Percentiles rank a stretch among this genome's conserved stretches.
phyloP scores from a whole-genome alignment of 495 filamentous ascomycete species.

The Geoglossum glabrum region DNA sequence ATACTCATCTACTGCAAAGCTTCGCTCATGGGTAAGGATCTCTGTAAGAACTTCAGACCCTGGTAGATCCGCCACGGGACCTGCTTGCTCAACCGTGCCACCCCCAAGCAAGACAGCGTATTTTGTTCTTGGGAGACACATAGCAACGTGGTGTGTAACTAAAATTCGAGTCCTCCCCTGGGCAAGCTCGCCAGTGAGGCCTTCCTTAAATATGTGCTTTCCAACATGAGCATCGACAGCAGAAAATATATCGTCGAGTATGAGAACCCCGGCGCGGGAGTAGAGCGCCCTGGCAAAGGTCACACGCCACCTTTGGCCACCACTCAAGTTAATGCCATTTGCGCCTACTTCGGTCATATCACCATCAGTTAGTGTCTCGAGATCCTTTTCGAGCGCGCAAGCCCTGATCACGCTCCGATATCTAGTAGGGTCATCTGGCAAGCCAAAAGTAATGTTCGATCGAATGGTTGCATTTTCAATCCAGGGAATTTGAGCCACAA shows the following conservation, averaged over 20 bases:
- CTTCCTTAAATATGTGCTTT: slow-evolving; percentile 53
- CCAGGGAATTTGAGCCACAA: slow-evolving; percentile 69
- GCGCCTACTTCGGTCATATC: slow-evolving; percentile 63
- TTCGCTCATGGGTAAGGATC: slow-evolving; percentile 36
- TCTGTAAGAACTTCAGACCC: slow-evolving; percentile 32
- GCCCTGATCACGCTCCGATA: slow-evolving; percentile 45
- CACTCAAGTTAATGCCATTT: slow-evolving; percentile 68
- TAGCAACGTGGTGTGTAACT: slow-evolving; percentile 62
- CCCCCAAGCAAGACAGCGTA: slow-evolving; percentile 51
- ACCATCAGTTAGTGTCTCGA: slow-evolving; percentile 52
- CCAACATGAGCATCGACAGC: slow-evolving; percentile 51
- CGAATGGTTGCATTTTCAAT: slow-evolving; percentile 65
- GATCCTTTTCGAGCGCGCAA: slow-evolving; percentile 53
- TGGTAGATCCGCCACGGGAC: slow-evolving; percentile 35
- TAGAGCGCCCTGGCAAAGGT: slow-evolving; percentile 64
- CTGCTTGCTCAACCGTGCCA: slow-evolving; percentile 41
- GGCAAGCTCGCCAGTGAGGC: slow-evolving; percentile 47
- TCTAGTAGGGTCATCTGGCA: slow-evolving; percentile 41
- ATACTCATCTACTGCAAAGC: slow-evolving; percentile 15
- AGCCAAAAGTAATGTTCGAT: slow-evolving; percentile 55
- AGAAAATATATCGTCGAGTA: slow-evolving; percentile 65
- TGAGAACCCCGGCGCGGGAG: slow-evolving; percentile 55
- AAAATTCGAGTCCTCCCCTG: slow-evolving; percentile 54
- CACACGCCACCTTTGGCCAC: slow-evolving; percentile 67
- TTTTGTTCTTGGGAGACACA: slow-evolving; percentile 47